Evolutionary conservation across 371 early-diverging fungal genomes (phyloP), one percentile per base, ranked within the genome.

Genomic region (Saksenaea oblongispora): DNA sequence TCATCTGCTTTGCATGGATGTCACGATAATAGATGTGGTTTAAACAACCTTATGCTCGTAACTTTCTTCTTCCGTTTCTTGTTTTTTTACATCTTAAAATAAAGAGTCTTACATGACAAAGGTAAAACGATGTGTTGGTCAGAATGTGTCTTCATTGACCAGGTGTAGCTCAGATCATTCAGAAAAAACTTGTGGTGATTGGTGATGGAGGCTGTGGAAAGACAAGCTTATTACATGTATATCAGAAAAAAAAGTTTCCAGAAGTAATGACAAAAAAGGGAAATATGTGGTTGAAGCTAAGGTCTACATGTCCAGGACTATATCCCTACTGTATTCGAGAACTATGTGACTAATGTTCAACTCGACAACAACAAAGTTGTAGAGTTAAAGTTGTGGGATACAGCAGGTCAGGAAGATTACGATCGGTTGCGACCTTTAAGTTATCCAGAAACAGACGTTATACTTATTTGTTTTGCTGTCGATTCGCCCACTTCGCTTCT

Each of bases 371-470:
- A 87, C 55, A 89, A 90, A 65, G 86, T 87, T 9, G 90, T 92
- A 55, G 90, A 89, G 68, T 73, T 96, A n/a, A 91, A 90, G 17
- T 75, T 96, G 36, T 95, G 95, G 93, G 97, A 96, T 80, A 96
- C 97, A 14, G 93, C 93, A 27, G 95, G 97, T 18, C 93, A 92
- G 69, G 92, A 93, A 72, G 95, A 94, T 67, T 93, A 92, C 69
- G 92, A 93, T 66, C 82, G 94, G 37, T 72, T 94, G 35, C 86
- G 93, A 24, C 89, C 92, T 10, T 72, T 95, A 15, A 92, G 92
- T 13, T 95, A 94, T 76, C 91, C 90, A 31, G 91, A 95, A 66
- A 92, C 95, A 15, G 91, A 97, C 71, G 93, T 95, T 0, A 89
- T 95, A 68, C 71, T 97, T 36, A 87, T 96, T 62, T 94, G 95